Base-by-base conservation (phyloP, 2,329 filamentous ascomycete species). In the Ophiostoma piceae region DNA sequence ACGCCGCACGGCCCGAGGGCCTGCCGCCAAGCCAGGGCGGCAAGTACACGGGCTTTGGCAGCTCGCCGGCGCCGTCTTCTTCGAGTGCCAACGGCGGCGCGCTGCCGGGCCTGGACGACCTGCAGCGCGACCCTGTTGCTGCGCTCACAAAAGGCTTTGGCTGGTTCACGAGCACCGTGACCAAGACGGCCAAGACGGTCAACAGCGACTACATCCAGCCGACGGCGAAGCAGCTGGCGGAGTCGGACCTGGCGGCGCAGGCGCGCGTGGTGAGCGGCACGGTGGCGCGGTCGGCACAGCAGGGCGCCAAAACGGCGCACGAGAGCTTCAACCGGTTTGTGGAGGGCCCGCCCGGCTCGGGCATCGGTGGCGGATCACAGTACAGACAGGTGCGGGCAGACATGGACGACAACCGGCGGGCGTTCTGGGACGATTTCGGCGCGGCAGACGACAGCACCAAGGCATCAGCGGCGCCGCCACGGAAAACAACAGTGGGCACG, bases 361-460 rank as follows among this genome's bases (percentile, higher is more conserved):
- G 76, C 69, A 72, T 74, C 71, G 66, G 57, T 41, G 67, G 69
- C 73, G 74, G 73, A 41, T 79, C 77, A 67, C 76, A 80, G 70
- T 77, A 77, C 67, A 76, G 80, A 70, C 76, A 79, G 70, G 80
- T 76, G 69, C 81, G 79, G 22, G 19, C 57, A 11, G 60, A 66
- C 70, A 75, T 87, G 68, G 84, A 88, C 76, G 84, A 82, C 84
- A 90, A 78, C 85, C 91, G 89, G 79, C 90, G 90, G 77, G 90
- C 91, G 74, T 97, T 97, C 80, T 97, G 94, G 94, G 94, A 97
- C 77, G 90, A 90, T 74, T 97, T 98, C 79, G 90, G 92, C 0
- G 87, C 85, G 37, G 79, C 90, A 35, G 90, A 88, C 0, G 85
- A 90, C 80, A 80, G 72, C 69, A 71, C 32, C 29, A n/a, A 79